Base-by-base conservation (phyloP, 2,329 filamentous ascomycete genomes). In the Cladophialophora bantiana region DNA sequence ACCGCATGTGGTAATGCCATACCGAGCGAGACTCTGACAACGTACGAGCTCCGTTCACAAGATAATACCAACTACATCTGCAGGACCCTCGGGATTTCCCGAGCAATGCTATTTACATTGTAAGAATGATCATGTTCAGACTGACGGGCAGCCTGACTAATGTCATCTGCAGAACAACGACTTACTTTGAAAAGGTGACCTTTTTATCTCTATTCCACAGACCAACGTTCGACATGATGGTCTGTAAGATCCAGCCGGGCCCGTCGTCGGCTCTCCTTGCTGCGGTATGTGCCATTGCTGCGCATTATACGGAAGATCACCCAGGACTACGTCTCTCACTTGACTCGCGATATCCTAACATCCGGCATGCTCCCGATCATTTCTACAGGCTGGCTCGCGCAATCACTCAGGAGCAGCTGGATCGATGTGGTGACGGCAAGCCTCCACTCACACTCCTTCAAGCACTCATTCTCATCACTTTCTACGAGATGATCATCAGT, bases 361-460 rank as follows among this genome's bases (percentile, higher is more conserved):
- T 26, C 48, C n/a, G 12, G 6, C 48, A 55, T 10, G 13, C 59
- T 20, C 48, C 59, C 1, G 7, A 20, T 32, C 20, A 40, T 20
- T 62, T 62, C 38, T 62, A 62, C 48, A 54, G 32, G 40, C 59
- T 62, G 18, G 59, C 59, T 35, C 38, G 59, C n/a, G 15, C 59
- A 15, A 42, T 32, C 12, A 62, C 52, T 15, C 48, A 42, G 15
- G 50, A 54, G 13, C 59, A 54, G 35, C 48, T 62, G 20, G 59
- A 62, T 10, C 34, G 26, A 34, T 55, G 50, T 42, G 59, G 36
- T 54, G 59, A 62, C 7, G 36, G 50, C 50, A 62, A 36, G 15
- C 59, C 59, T 18, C 48, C 59, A 32, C 48, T 62, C 4, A 34
- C 35, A 13, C 59, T 62, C 13, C 59, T 62, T 32, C 59, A 62